A percentile compares a stretch with the other conserved stretches of the same genome.
These are phyloP conservation scores for Wickerhamomyces silvicola DNA, from an alignment of 805 yeast genomes.

Conservation along the genomic window DNA sequence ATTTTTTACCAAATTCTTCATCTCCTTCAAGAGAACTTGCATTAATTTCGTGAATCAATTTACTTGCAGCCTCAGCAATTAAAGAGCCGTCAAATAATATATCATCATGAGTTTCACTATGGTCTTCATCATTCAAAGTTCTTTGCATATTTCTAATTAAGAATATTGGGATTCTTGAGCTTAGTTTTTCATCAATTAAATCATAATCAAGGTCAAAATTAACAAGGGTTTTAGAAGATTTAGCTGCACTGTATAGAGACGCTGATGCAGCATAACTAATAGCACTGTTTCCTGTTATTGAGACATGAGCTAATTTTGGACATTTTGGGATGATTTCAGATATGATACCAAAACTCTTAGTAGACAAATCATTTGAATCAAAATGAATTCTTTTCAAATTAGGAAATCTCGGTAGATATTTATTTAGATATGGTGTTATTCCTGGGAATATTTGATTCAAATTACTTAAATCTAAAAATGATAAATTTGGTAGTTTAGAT, in stretches of 20 bases:
- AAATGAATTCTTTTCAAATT: conserved; percentile 60
- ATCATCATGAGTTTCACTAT: conserved; percentile 42
- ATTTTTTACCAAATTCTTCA: conserved; percentile 31
- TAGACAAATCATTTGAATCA: conserved; percentile 57
- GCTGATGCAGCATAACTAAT: conserved; percentile 56
- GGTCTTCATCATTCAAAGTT: conserved; percentile 33
- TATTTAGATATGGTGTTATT: conserved; percentile 48
- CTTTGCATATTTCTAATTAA: conserved; percentile 79
- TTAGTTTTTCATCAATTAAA: conserved; percentile 52
- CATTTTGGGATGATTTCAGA: conserved; percentile 69
- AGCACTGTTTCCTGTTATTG: conserved; percentile 55
- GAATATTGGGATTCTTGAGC: conserved; percentile 69
- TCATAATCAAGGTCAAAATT: conserved; percentile 64
- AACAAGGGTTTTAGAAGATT: conserved; percentile 55
- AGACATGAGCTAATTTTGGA: conserved; percentile 57
- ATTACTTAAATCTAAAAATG: conserved; percentile 70
- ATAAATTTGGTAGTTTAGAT: conserved; percentile 50
- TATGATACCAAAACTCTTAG: conserved; percentile 49
- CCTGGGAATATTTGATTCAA: conserved; percentile 63
- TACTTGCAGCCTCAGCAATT: conserved; percentile 68
- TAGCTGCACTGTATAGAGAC: conserved; percentile 64
- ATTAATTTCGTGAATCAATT: conserved; percentile 40
- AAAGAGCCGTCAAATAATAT: conserved; percentile 71
- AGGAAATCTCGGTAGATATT: conserved; percentile 63
- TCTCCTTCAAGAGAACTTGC: conserved; percentile 12